These are phyloP conservation scores for Porphyrellus sp. DNA, from an alignment of 1,284 basidiomycete genomes.

Conservation along the genomic window DNA sequence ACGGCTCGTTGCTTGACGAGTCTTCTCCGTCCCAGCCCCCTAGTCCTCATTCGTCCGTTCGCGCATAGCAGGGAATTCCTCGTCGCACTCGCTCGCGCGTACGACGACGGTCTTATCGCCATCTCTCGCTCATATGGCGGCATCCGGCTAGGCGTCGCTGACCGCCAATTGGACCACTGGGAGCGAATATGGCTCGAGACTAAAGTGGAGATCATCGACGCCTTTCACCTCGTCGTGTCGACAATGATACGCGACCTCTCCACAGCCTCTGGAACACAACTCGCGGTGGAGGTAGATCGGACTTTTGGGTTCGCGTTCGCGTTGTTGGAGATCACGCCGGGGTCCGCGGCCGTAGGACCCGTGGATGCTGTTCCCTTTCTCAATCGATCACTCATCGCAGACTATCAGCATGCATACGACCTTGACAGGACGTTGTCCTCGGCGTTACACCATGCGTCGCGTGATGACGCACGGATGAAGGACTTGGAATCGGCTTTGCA, in stretches of 20 bases:
- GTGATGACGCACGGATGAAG: slow-evolving; percentile 57
- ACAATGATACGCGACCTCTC: slow-evolving; percentile 50
- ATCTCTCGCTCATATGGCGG: slow-evolving; percentile 63
- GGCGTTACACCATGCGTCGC: slow-evolving; percentile 42
- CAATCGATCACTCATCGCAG: slow-evolving; percentile 59
- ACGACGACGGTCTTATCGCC: slow-evolving; percentile 52
- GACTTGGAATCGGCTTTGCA: slow-evolving; percentile 51
- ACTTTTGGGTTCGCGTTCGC: slow-evolving; percentile 57
- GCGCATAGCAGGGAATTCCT: slow-evolving; percentile 50
- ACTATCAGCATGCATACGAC: slow-evolving; percentile 67
- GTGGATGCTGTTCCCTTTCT: slow-evolving; percentile 53
- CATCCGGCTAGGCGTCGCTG: slow-evolving; percentile 28
- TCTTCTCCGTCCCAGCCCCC: slow-evolving; percentile 51
- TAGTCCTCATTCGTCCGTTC: slow-evolving; percentile 48
- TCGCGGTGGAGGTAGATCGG: slow-evolving; percentile 48
- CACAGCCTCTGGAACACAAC: slow-evolving; percentile 38
- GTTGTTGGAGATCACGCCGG: slow-evolving; percentile 46
- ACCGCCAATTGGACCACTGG: slow-evolving; percentile 56
- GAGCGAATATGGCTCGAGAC: slow-evolving; percentile 64
- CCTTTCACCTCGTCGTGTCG: slow-evolving; percentile 57
- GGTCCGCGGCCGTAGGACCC: slow-evolving; percentile 6
- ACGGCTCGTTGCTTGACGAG: slow-evolving; percentile 54
- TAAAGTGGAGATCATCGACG: slow-evolving; percentile 67
- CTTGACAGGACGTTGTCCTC: slow-evolving; percentile 48
- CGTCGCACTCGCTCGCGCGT: slow-evolving; percentile 54